Base-by-base conservation (phyloP, 129 eudicot genomes). In the Pseudognaphalium luteoalbum region DNA sequence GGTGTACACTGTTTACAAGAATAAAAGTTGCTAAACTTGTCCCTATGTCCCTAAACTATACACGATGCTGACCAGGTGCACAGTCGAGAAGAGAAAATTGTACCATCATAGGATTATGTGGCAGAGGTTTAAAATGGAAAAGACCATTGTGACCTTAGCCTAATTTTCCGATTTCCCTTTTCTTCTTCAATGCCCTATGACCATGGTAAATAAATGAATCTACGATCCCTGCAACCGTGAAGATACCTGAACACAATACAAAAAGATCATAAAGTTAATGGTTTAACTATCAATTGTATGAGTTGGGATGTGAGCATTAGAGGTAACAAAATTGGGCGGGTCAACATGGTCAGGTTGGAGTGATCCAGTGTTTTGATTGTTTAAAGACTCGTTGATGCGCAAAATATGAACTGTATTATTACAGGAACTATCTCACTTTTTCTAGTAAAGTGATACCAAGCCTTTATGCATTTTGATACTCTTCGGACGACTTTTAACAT, bases 161-260 rank as follows among this genome's bases (percentile, higher is more conserved):
- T 65, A 86, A 81, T 75, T 90, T 92, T 19, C 98, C 90, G 10
- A 90, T 73, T 77, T 93, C 86, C 67, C 76, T 62, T 75, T 93
- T 93, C 87, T 85, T 93, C 85, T 81, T 82, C 37, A 90, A 30
- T 21, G 93, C 98, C 91, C 74, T 93, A 12, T 83, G 91, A 37
- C 98, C 96, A 72, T 93, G 98, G 83, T 90, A 93, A 47, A 93
- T 70, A 51, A 87, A 90, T 20, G 98, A 78, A 80, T 93, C 98
- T 68, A 93, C 82, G 25, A 93, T 88, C 17, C 97, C 98, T 5
- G 97, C 93, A 39, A 93, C 93, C 47, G 98, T 88, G 80, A 88
- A 93, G 66, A 84, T 72, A 66, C 97, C 97, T 93, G 87, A 58
- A 76, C 5, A 64, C 34, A 41, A 41, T 56, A 67, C 12, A 25